Evolutionary conservation across 768 basidiomycete genomes (phyloP).

Genomic region (Termitomyces bulborhizus): DNA sequence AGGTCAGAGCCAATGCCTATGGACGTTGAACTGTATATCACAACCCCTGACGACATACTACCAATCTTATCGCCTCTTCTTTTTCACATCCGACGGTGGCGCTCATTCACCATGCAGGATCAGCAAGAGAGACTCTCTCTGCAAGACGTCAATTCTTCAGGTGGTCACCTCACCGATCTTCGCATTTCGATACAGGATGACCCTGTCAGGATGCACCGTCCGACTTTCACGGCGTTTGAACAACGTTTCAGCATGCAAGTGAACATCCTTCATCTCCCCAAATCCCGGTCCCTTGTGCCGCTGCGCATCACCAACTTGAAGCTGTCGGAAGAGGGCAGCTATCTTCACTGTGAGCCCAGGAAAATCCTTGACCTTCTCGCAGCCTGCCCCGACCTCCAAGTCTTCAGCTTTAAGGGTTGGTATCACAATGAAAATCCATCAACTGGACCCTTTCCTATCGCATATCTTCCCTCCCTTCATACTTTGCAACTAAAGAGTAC

Average conservation of each 20-base stretch:
- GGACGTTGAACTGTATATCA: constrained; percentile 44
- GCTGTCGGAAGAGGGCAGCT: constrained; percentile 42
- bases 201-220: constrained; percentile 22
- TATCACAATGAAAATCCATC: constrained; percentile 35
- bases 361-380: constrained; percentile 55
- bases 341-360: constrained; percentile 35
- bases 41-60: constrained; percentile 45
- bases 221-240: constrained; percentile 25
- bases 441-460: constrained; percentile 29
- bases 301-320: constrained; percentile 52
- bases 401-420: constrained; percentile 51
- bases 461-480: constrained; percentile 52
- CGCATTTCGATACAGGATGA: constrained; percentile 30
- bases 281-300: constrained; percentile 32
- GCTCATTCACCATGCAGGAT: constrained; percentile 39
- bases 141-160: constrained; percentile 17
- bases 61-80: constrained; percentile 62
- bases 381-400: constrained; percentile 55
- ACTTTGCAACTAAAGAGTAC: constrained; percentile 51
- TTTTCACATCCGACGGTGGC: constrained; percentile 52
- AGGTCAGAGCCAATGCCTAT: constrained; percentile 50
- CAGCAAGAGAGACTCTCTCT: constrained; percentile 24
- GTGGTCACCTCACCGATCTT: constrained; percentile 27
- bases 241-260: constrained; percentile 39
- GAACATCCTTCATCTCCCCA: constrained; percentile 44